Base-by-base conservation (phyloP, 1,284 basidiomycete genomes). In the Exobasidium cylindrosporum region DNA sequence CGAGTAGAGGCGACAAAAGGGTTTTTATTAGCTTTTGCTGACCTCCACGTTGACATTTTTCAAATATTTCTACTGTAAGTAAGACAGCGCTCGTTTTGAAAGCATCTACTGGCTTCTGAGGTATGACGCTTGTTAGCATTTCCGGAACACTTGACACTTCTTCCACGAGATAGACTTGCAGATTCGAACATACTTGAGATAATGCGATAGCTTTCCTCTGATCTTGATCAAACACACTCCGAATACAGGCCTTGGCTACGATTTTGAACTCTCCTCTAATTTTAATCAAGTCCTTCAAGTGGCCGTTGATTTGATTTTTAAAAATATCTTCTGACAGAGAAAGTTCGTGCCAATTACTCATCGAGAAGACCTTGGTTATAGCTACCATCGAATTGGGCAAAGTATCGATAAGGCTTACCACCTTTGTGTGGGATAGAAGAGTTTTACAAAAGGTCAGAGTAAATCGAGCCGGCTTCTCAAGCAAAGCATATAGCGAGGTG, bases 41-140 rank as follows among this genome's bases (percentile, higher is more conserved):
- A n/a, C n/a, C n/a, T n/a, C n/a, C n/a, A n/a, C n/a, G n/a, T n/a
- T n/a, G 13, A 24, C 26, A 14, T 6, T 50, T 50, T 28, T 50
- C 26, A 24, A 28, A 14, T 21, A 13, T 13, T 21, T 50, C 13
- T 13, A 28, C n/a, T 21, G 47, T 24, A 13, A 50, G 30, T 11
- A 30, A 24, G 11, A 61, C 6, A 1, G 44, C 60, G 1, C 26
- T 40, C 17, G 5, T 24, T 32, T 46, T 62, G 58, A 21, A 65
- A 23, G 47, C 55, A 0, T 62, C 35, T 6, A 54, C 49, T 1
- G 62, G 64, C 11, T 31, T 24, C 1, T 43, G 45, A 7, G 57
- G 57, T 13, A 54, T n/a, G 54, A 23, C 24, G 4, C 13, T 13
- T 29, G 29, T 3, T 23, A 54, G 4, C 23, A 57, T 2, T 11